These are phyloP conservation scores for Peribolospora baueri DNA, from an alignment of 768 basidiomycete genomes.

Conservation along the genomic window DNA sequence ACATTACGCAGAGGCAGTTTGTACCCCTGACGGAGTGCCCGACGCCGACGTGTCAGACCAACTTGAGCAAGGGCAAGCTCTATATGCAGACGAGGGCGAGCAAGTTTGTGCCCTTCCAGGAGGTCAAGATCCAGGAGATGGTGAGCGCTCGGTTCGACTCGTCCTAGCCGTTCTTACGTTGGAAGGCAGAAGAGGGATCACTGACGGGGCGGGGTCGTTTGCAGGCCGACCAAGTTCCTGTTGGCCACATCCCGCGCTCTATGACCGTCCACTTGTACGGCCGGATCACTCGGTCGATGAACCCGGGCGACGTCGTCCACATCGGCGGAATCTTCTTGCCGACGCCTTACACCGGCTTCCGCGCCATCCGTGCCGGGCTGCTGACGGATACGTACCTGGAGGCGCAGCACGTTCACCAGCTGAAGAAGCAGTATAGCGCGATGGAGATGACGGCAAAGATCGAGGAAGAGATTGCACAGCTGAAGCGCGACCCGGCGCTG, in stretches of 20 bases:
- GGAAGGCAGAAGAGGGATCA: not conserved
- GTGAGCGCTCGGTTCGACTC: conserved; percentile 22
- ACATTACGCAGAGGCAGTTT: conserved; percentile 77
- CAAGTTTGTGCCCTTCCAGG: conserved; percentile 92
- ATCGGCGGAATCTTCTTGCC: conserved; percentile 93
- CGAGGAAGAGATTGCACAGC: conserved; percentile 36
- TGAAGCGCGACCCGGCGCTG: conserved; percentile 42
- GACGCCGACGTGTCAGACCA: conserved; percentile 57
- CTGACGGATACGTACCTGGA: conserved; percentile 95
- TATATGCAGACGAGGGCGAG: conserved; percentile 98
- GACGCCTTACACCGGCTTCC: conserved; percentile 89
- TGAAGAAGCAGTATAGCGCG: conserved; percentile 90
- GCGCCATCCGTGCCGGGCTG: conserved; percentile 84
- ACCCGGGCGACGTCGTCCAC: conserved; percentile 86
- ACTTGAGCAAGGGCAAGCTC: conserved; percentile 62
- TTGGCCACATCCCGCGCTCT: conserved; percentile 92
- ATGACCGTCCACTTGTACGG: conserved; percentile 95
- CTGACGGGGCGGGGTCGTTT: not conserved
- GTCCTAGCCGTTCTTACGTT: not conserved
- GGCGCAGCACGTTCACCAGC: conserved; percentile 63
- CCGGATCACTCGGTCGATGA: conserved; percentile 64
- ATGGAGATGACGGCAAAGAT: conserved; percentile 83
- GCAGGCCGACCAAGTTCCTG: conserved; percentile 94
- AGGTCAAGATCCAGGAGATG: conserved; percentile 98
- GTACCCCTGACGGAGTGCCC: conserved; percentile 69